Percentiles rank a stretch among this genome's conserved stretches.
These are phyloP conservation scores for Cryptococcus sp. DNA, from an alignment of 1,284 basidiomycete genomes.

Conservation along the genomic window DNA sequence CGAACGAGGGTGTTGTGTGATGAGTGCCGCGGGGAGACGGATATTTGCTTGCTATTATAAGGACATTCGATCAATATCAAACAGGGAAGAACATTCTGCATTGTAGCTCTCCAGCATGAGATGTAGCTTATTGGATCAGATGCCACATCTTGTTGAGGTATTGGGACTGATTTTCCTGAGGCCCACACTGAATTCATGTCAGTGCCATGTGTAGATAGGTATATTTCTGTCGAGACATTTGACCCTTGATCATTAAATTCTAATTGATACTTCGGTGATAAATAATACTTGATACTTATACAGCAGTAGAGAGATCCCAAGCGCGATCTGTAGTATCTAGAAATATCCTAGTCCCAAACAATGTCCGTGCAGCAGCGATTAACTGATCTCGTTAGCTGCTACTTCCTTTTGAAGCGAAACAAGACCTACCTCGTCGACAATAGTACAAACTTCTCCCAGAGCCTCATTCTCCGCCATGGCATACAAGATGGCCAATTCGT, in stretches of 20 bases:
- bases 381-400: slow-evolving; percentile 17
- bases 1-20: slow-evolving; percentile 1
- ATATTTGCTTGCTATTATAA: neutral
- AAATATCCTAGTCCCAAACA: slow-evolving; percentile 44
- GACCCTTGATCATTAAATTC: too few relatives aligned
- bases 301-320: too few relatives aligned
- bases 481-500: slow-evolving; percentile 43
- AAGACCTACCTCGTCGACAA: slow-evolving; percentile 40
- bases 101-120: too few relatives aligned
- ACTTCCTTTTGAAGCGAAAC: neutral
- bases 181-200: too few relatives aligned
- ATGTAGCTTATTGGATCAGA: too few relatives aligned
- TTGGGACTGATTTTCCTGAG: too few relatives aligned
- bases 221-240: too few relatives aligned
- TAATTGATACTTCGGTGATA: too few relatives aligned
- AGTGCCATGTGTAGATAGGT: too few relatives aligned
- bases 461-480: slow-evolving; percentile 48
- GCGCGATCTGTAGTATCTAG: slow-evolving; percentile 2
- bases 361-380: slow-evolving; percentile 36
- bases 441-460: slow-evolving; percentile 38
- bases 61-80: neutral
- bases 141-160: too few relatives aligned
- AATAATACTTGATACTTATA: too few relatives aligned
- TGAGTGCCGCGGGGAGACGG: neutral
- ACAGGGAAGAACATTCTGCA: neutral